Base-by-base conservation (phyloP, 176 grass and related monocot species). In the Cenchrus purpureus region DNA sequence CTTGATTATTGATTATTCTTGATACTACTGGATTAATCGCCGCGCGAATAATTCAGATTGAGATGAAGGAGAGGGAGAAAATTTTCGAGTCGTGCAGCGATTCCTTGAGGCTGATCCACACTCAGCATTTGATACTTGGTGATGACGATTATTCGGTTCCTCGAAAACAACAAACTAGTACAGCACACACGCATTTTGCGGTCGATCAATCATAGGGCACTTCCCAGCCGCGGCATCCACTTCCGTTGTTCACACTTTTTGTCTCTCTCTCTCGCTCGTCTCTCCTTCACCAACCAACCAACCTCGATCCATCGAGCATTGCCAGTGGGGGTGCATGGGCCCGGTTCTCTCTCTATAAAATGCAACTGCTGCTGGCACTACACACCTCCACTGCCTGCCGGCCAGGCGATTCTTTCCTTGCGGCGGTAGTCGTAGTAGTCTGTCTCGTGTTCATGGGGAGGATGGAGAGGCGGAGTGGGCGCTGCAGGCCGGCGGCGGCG, bases 291-390 rank as follows among this genome's bases (percentile, higher is more conserved):
- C 52, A 60, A 25, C 56, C 52, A 60, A 25, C 56, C 20, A 77
- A 77, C 42, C 74, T 64, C 76, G 8, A 50, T 65, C 22, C 37
- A 20, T 17, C 49, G 14, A 25, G 13, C n/a, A 58, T 29, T 48
- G 72, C 11, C 53, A 55, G 50, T 63, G 16, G 68, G 13, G 13
- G 51, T 4, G 17, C 42, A 71, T 56, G 64, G 54, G 29, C 46
- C 81, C 40, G 2, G 12, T 85, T 15, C 55, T 14, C 1, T 7
- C 12, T 14, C 40, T 85, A 89, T 81, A 89, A 90, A 90, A 78
- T 90, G 22, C 16, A 64, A 12, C 31, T 48, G 60, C 34, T 40
- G 3, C 37, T 40, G 12, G 1, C 51, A 14, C 51, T 58, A 12
- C 59, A 13, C 85, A 46, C 37, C 54, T 10, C 19, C 76, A 76